Percentiles rank a stretch among this genome's conserved stretches.
These are phyloP conservation scores for Blastocystis hominis DNA, from an alignment of 352 stramenopile genomes.

Conservation along the genomic window DNA sequence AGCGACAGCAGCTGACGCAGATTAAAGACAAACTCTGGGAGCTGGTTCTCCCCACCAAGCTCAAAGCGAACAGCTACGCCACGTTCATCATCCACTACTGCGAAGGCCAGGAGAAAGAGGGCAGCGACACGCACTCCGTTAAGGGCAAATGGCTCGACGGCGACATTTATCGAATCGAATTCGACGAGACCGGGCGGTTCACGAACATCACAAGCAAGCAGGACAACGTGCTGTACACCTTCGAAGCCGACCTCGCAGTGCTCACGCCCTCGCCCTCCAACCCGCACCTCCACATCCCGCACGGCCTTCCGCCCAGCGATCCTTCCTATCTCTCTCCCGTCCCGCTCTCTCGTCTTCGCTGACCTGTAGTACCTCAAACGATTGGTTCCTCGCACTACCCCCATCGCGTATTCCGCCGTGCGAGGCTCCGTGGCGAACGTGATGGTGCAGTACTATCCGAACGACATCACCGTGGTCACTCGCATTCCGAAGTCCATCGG, in stretches of 20 bases:
- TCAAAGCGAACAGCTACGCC: neutral
- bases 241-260: neutral
- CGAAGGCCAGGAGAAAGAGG: constrained; percentile 9
- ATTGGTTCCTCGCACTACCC: neutral
- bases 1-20: constrained; percentile 23
- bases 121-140: neutral
- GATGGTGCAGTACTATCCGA: constrained; percentile 2
- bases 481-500: constrained; percentile 4
- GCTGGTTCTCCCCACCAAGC: neutral
- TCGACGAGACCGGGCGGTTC: constrained; percentile 14
- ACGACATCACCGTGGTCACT: neutral
- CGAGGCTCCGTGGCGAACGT: neutral
- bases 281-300: neutral
- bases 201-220: neutral
- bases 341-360: neutral
- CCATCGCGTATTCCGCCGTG: neutral
- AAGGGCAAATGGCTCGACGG: constrained; percentile 8
- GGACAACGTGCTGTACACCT: neutral
- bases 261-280: neutral
- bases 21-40: constrained; percentile 3
- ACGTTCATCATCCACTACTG: constrained; percentile 19
- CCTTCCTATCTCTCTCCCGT: neutral
- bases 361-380: constrained; percentile 1
- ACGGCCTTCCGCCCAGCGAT: neutral
- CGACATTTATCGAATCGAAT: constrained; percentile 12